phyloP scores from a whole-genome alignment of 192 early-diverging fungal genomes.

The Linnemannia exigua region DNA sequence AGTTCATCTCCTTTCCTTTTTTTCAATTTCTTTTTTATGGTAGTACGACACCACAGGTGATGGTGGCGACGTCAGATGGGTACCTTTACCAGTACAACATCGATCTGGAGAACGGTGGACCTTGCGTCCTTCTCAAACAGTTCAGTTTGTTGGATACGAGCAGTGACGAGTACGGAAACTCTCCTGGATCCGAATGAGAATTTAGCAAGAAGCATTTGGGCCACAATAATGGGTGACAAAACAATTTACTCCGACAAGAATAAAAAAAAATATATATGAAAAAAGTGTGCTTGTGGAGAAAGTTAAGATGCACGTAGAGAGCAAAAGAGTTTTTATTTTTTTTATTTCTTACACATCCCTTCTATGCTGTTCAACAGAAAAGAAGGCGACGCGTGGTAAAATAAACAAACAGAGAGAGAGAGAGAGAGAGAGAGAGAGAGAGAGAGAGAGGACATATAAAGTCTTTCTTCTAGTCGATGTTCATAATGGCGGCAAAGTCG shows the following conservation, averaged over 20 bases:
- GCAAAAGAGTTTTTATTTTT: too few species aligned
- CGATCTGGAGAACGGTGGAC: slow-evolving; percentile 88
- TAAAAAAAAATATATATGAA: too few species aligned
- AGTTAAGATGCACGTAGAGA: too few species aligned
- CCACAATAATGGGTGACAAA: not conserved
- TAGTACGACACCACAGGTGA: slow-evolving; percentile 80
- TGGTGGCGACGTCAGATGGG: slow-evolving; percentile 91
- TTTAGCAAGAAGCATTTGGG: too few species aligned
- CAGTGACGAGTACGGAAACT: not conserved
- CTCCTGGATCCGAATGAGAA: not conserved
- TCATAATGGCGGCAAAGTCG: slow-evolving; percentile 19
- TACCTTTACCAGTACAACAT: slow-evolving; percentile 91
- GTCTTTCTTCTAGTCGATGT: not conserved
- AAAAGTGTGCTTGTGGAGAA: too few species aligned
- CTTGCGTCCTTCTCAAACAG: slow-evolving; percentile 86
- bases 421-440: not conserved
- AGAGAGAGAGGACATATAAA: not conserved
- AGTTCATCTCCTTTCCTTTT: not conserved
- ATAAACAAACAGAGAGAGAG: not conserved
- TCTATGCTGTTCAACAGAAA: too few species aligned
- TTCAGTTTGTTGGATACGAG: slow-evolving; percentile 62
- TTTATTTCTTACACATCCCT: too few species aligned
- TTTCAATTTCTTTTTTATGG: not conserved
- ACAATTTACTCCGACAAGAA: too few species aligned
- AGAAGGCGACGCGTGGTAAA: not conserved